Base-by-base conservation (phyloP, 805 yeast species). In the Metschnikowia aberdeeniae region DNA sequence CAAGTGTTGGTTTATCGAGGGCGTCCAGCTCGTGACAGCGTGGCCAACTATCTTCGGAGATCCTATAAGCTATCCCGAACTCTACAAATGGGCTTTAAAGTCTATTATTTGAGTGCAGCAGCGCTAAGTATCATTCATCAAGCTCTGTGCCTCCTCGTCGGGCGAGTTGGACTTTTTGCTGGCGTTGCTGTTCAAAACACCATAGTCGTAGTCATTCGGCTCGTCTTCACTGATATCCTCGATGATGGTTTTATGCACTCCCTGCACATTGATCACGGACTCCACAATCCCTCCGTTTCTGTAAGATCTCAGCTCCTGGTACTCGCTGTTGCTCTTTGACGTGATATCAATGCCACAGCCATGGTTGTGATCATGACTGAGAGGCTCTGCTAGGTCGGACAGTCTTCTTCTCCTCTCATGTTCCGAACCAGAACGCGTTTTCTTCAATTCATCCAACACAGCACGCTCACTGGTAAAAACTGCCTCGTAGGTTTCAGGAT, bases 231-330 rank as follows among this genome's bases (percentile, higher is more conserved):
- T 63, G 5, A 76, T 73, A 43, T 80, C 83, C 55, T 85, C 92
- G 56, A 89, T 88, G 49, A 89, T 86, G 3, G 95, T 88, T 70
- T 89, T 89, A 56, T 81, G 82, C 17, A 86, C 86, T 43, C 96
- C 97, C 59, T 84, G 82, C 24, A 85, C 85, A 41, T 83, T 85
- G n/a, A 89, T 81, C 13, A 89, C 83, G 34, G 86, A 81, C 65
- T 89, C 97, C 44, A 86, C 77, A 43, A 89, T 82, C 7, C 92
- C 84, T 13, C 82, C 82, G 9, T 82, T 75, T 27, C 75, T 55
- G 52, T 72, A 72, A 3, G 67, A 59, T 33, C 73, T 54, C 14
- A 66, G 52, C 49, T 69, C 72, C 48, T 59, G 65, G 47, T 53
- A 55, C 50, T 67, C 72, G 9, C 46, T 29, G n/a, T 39, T 43